phyloP scores from a whole-genome alignment of 2,329 filamentous ascomycete species.

The Fusarium globosum region DNA sequence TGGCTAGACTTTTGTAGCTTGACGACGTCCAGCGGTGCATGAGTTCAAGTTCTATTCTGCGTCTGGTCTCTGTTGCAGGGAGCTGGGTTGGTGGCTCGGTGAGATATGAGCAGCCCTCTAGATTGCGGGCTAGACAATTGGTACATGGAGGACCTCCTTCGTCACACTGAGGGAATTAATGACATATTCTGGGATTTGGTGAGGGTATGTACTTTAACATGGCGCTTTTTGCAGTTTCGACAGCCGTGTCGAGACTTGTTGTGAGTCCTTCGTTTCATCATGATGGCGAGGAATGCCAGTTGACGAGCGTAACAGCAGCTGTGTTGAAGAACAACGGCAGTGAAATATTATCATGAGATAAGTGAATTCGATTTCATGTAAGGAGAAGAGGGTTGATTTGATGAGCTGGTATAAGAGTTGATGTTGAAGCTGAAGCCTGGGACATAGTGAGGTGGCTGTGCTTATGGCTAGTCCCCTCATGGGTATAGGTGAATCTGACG shows the following conservation, averaged over 20 bases:
- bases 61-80: constrained; percentile 32
- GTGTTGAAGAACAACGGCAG: not conserved
- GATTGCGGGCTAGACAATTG: constrained; percentile 46
- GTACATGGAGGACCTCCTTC: constrained; percentile 51
- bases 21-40: constrained; percentile 63
- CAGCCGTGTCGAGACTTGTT: constrained; percentile 43
- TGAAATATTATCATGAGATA: accelerated
- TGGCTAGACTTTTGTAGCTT: constrained; percentile 54
- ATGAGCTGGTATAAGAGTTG: not conserved
- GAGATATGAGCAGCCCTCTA: constrained; percentile 39
- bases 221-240: constrained; percentile 43
- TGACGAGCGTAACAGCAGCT: accelerated
- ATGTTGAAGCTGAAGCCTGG: not conserved
- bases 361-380: not conserved
- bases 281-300: not conserved
- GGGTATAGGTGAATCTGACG: constrained; percentile 1
- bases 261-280: constrained; percentile 41
- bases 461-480: constrained; percentile 12
- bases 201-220: constrained; percentile 34
- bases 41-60: constrained; percentile 58
- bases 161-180: constrained; percentile 45
- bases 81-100: constrained; percentile 9
- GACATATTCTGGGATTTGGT: not conserved
- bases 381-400: not conserved
- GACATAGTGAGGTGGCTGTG: constrained; percentile 33